Percentiles rank a stretch among this genome's conserved stretches.
phyloP scores from a whole-genome alignment of 1,139 yeast genomes.

The Diutina catenulata region DNA sequence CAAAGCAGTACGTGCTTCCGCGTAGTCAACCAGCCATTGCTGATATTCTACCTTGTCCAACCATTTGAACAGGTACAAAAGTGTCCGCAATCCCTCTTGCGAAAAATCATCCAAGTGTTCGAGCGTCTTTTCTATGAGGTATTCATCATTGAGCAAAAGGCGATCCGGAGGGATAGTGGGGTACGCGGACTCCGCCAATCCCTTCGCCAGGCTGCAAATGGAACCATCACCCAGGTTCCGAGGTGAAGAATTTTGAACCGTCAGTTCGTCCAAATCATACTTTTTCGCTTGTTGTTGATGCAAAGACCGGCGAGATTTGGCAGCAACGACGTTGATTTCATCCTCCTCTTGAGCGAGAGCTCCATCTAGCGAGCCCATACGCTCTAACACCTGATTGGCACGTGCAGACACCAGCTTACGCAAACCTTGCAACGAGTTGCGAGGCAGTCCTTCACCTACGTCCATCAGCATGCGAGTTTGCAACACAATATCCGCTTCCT shows the following conservation, averaged over 20 bases:
- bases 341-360: slow-evolving; percentile 41
- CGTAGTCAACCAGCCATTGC: slow-evolving; percentile 55
- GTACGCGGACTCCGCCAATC: slow-evolving; percentile 7
- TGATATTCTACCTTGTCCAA: slow-evolving; percentile 47
- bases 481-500: slow-evolving; percentile 72
- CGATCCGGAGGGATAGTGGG: slow-evolving; percentile 53
- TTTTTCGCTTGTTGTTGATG: slow-evolving; percentile 49
- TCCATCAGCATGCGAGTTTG: slow-evolving; percentile 27
- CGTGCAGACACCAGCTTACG: not conserved
- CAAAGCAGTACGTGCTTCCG: slow-evolving; percentile 68
- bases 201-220: not conserved
- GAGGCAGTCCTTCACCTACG: slow-evolving; percentile 12
- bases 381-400: not conserved
- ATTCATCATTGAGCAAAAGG: slow-evolving; percentile 62
- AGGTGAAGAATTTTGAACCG: not conserved
- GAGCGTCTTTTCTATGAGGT: slow-evolving; percentile 68
- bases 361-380: slow-evolving; percentile 42
- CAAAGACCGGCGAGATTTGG: slow-evolving; percentile 49
- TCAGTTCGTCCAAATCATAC: slow-evolving; percentile 27
- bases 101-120: slow-evolving; percentile 91
- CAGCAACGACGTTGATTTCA: slow-evolving; percentile 50
- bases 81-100: slow-evolving; percentile 85
- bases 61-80: slow-evolving; percentile 74
- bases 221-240: not conserved
- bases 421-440: not conserved